phyloP scores from a whole-genome alignment of 176 grass and related monocot species.

The Aegilops longissima region DNA sequence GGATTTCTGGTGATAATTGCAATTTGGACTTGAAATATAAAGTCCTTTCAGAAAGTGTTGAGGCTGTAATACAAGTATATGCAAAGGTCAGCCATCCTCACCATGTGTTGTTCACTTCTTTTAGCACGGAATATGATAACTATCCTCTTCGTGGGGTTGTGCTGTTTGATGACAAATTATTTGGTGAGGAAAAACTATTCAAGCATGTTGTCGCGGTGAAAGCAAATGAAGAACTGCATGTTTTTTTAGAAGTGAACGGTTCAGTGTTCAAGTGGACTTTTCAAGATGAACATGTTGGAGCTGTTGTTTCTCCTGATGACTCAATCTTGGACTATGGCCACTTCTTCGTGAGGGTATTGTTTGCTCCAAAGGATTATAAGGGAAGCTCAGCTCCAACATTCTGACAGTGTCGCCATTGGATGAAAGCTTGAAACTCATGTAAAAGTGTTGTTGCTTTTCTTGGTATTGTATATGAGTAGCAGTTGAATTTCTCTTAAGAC shows the following conservation, averaged over 20 bases:
- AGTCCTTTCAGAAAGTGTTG: not conserved
- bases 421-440: not conserved
- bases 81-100: constrained; percentile 11
- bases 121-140: not conserved
- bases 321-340: not conserved
- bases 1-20: constrained; percentile 19
- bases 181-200: not conserved
- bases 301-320: not conserved
- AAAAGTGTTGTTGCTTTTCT: no score
- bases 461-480: no score
- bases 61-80: constrained; percentile 30
- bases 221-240: not conserved
- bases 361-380: not conserved
- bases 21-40: not conserved
- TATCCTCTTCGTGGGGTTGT: not conserved
- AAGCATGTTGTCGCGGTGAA: not conserved
- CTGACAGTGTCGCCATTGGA: not conserved
- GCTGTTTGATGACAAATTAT: not conserved
- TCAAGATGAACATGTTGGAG: not conserved
- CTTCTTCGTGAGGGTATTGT: not conserved
- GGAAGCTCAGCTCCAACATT: not conserved
- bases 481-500: no score
- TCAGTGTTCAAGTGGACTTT: not conserved
- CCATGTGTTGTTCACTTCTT: not conserved
- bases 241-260: not conserved